Base-by-base conservation (phyloP, 2,329 filamentous ascomycete species). In the Rutstroemia sp. region DNA sequence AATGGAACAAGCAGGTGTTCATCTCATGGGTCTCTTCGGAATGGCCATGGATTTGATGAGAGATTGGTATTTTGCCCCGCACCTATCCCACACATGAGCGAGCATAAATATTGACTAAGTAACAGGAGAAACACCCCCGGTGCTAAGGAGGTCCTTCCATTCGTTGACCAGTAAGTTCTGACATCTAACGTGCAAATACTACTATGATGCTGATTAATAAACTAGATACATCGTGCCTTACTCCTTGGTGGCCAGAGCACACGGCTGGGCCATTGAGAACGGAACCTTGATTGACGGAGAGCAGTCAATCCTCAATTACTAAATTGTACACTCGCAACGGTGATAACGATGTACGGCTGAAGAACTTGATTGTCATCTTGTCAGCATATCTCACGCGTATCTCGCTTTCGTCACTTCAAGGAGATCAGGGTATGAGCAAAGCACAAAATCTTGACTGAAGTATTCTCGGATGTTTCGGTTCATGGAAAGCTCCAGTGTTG, bases 1-100 rank as follows among this genome's bases (percentile, higher is more conserved):
- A 48, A 88, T 89, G 85, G 74, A 80, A 55, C 67, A 73, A 23
- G 84, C 85, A 0, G 87, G 86, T 38, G 86, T 88, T 3, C 81
- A 86, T 53, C 53, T 69, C 19, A 62, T 66, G 58, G 65, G 65
- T 25, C 58, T 66, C 56, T 67, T 67, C 49, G 65, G 59, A n/a
- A 63, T 68, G 41, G 57, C 61, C 2, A 66, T 68, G 63, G 63
- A 66, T 60, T 53, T 68, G 46, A 67, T 67, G 66, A 53, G 65
- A 18, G 64, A 68, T 58, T 68, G 66, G 63, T 50, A 50, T 46
- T 23, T 55, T 16, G 18, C 14, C 38, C 25, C 4, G 12, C 21
- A 7, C 37, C 9, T 23, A n/a, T n/a, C 10, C 34, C 30, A 16
- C 16, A 44, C 21, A 50, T 37, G 39, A 21, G 53, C n/a, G n/a